A percentile compares a stretch with the other conserved stretches of the same genome.
Conservation (phyloP, 108 stramenopile genomes). For the Cyclotella baltica region DNA sequence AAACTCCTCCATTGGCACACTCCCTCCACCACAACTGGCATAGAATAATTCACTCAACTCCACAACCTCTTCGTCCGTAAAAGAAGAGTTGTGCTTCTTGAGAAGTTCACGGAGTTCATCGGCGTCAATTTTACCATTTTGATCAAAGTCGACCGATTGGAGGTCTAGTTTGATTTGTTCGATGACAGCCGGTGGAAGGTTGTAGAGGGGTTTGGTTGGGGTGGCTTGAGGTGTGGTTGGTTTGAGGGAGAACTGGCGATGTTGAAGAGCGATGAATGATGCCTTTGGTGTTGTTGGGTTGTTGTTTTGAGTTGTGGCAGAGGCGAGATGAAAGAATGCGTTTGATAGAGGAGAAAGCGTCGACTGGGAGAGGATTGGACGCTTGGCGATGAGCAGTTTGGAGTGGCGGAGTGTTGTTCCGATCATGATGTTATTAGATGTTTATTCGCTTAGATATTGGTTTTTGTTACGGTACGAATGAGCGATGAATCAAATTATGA, state of each 20-base stretch:
- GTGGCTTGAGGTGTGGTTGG: neutral
- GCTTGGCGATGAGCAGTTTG: conserved; percentile 19
- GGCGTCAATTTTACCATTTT: conserved; percentile 61
- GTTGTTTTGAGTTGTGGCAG: neutral
- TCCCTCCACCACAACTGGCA: conserved; percentile 64
- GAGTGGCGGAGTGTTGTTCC: conserved; percentile 28
- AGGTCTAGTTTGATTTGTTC: conserved; percentile 39
- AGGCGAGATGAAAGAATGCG: neutral
- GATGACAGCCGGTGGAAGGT: conserved; percentile 26
- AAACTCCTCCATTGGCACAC: conserved; percentile 63
- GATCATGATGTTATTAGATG: conserved; percentile 13
- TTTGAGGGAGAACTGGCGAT: conserved; percentile 6
- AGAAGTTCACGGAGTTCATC: conserved; percentile 73
- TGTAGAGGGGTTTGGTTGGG: conserved; percentile 1
- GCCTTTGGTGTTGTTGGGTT: neutral
- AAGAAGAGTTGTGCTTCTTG: conserved; percentile 58
- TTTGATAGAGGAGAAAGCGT: conserved; percentile 12
- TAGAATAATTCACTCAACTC: conserved; percentile 80
- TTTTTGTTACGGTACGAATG: neutral
- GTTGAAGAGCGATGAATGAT: neutral
- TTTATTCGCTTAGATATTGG: neutral
- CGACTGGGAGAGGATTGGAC: neutral
- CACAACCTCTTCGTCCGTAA: conserved; percentile 78
- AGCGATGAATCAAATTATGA: neutral
- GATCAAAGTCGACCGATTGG: conserved; percentile 38